Evolutionary conservation across 2,329 filamentous ascomycete species (phyloP), one percentile per base, ranked within the genome.

Genomic region (Didymella pomorum): DNA sequence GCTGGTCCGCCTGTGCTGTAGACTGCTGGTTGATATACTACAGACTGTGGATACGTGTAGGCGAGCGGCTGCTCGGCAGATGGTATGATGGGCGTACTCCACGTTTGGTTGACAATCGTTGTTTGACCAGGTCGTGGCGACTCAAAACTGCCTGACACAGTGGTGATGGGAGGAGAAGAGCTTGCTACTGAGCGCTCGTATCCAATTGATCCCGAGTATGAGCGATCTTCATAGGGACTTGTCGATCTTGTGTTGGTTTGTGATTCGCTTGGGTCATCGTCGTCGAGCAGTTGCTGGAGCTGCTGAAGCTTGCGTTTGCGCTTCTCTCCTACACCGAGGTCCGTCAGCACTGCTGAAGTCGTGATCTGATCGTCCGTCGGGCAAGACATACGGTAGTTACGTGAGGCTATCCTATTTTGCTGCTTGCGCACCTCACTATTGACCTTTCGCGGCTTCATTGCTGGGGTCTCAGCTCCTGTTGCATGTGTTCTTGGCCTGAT

Each of bases 341-440:
- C 4, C 5, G 23, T 60, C 29, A 60, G 46, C 35, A 21, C 18
- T 25, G 4, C 23, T 20, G 7, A 11, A 14, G 4, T 2, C 4
- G 1, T 11, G 14, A 3, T 35, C 23, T 33, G 11, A 11, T 21
- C 2, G 16, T 33, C 26, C 21, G 39, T 16, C 28, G 23, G 35
- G 6, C 35, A 12, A n/a, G 9, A 35, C 73, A 28, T 66, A 76
- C 74, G 66, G 57, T 76, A 76, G 37, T 76, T 76, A 20, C 72
- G 71, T 18, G 74, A 76, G 29, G 74, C 74, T 65, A 76, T 75
- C 51, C 74, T 68, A 35, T 76, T 76, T 52, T 76, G 74, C 52
- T 74, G 72, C 57, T 76, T 76, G 21, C 74, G 69, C 58, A 70
- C 65, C 59, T 76, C 74, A 59, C 74, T 76, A 47, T 76, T 76